Conservation (phyloP, 2,329 filamentous ascomycete genomes). For the Sordariomycetes sp. region DNA sequence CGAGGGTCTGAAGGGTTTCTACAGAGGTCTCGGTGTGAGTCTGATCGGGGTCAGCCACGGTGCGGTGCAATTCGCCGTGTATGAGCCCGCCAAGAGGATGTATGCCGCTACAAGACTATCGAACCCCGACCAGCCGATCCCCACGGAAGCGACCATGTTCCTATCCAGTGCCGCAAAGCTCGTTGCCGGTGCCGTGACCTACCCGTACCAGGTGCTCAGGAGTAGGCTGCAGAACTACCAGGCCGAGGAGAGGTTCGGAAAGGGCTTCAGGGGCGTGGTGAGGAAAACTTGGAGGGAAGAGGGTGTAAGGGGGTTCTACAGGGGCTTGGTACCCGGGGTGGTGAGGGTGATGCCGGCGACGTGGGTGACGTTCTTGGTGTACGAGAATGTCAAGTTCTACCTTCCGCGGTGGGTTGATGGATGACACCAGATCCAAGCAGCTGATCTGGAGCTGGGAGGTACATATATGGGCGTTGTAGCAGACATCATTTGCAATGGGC, state of each 20-base stretch:
- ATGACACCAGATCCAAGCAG: no score
- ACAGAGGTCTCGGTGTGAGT: slow-evolving; percentile 75
- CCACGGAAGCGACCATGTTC: slow-evolving; percentile 68
- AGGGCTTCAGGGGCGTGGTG: slow-evolving; percentile 61
- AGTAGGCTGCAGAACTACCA: slow-evolving; percentile 85
- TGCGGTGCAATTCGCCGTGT: slow-evolving; percentile 91
- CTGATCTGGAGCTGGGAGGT: no score
- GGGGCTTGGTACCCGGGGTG: slow-evolving; percentile 82
- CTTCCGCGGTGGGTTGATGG: slow-evolving; percentile 35
- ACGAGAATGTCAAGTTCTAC: slow-evolving; percentile 82
- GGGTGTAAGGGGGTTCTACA: slow-evolving; percentile 79
- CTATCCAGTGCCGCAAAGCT: slow-evolving; percentile 78
- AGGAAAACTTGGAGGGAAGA: slow-evolving; percentile 69
- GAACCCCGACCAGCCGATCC: slow-evolving; percentile 28
- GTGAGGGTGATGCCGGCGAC: slow-evolving; percentile 87
- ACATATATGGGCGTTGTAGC: no score
- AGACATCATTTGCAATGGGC: no score
- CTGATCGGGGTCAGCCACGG: slow-evolving; percentile 85
- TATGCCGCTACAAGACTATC: slow-evolving; percentile 36
- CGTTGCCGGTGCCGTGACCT: slow-evolving; percentile 81
- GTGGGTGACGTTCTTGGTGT: slow-evolving; percentile 93
- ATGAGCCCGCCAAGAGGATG: slow-evolving; percentile 58
- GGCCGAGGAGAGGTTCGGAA: slow-evolving; percentile 64
- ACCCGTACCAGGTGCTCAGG: slow-evolving; percentile 89
- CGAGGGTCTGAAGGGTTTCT: slow-evolving; percentile 76